phyloP scores from a whole-genome alignment of 805 yeast genomes.

The Metschnikowia peoriensis region DNA sequence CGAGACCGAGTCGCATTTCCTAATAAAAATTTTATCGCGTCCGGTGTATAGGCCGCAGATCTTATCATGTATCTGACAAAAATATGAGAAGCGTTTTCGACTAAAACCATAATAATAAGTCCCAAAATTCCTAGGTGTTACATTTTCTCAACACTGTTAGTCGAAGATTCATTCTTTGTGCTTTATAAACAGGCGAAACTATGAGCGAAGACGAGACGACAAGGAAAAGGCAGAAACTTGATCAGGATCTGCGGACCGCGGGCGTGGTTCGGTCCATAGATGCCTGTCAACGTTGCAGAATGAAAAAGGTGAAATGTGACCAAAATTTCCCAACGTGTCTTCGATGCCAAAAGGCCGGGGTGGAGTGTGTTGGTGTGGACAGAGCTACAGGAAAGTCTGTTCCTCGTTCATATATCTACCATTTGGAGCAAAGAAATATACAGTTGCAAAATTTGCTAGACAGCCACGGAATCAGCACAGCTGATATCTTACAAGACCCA shows the following conservation, averaged over 20 bases:
- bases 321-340: constrained; percentile 65
- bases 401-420: constrained; percentile 74
- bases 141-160: background rate
- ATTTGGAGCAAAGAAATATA: constrained; percentile 63
- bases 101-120: background rate
- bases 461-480: background rate
- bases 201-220: background rate
- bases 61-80: constrained; percentile 5
- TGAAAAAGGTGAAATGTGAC: constrained; percentile 64
- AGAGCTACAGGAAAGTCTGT: constrained; percentile 86
- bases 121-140: background rate
- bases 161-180: background rate
- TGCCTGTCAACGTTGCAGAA: constrained; percentile 82
- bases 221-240: constrained; percentile 1
- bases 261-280: constrained; percentile 62
- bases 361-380: constrained; percentile 79
- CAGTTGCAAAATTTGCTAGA: constrained; percentile 44
- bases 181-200: background rate
- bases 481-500: background rate
- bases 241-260: background rate
- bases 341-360: constrained; percentile 61
- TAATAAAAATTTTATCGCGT: background rate
- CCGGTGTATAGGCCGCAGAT: constrained; percentile 6
- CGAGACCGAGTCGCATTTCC: background rate
- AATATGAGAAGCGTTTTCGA: background rate